phyloP scores from a whole-genome alignment of 495 filamentous ascomycete species.

The Staphylotrichum longicolle region DNA sequence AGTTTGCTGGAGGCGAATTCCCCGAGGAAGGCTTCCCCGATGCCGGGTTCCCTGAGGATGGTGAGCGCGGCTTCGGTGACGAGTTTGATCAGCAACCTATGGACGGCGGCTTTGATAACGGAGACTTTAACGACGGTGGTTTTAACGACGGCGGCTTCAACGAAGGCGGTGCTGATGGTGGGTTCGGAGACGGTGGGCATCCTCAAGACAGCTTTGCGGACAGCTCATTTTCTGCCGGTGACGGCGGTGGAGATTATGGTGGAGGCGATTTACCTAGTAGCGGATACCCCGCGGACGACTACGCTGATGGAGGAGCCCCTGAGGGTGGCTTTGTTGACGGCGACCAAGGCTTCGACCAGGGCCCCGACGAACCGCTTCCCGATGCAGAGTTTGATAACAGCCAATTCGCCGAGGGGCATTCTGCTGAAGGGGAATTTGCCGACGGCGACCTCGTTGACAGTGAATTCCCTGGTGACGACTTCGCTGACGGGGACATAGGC shows the following conservation, averaged over 20 bases:
- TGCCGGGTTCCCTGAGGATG: constrained; percentile 2
- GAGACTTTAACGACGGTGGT: not conserved
- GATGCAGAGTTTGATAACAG: not conserved
- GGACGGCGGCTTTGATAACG: not conserved
- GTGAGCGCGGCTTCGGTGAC: constrained; percentile 11
- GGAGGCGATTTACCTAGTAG: not conserved
- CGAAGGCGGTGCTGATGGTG: too few species aligned
- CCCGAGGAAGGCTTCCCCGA: not conserved
- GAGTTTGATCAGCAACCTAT: not conserved
- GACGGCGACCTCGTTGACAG: not conserved
- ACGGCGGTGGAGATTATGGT: not conserved
- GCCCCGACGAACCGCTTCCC: not conserved
- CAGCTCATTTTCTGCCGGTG: too few species aligned
- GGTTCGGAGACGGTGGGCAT: too few species aligned
- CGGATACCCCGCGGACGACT: not conserved
- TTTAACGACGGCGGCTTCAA: not conserved
- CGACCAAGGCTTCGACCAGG: too few species aligned
- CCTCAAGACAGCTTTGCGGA: too few species aligned
- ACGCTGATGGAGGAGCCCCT: too few species aligned
- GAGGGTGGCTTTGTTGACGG: not conserved
- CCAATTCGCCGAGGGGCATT: not conserved
- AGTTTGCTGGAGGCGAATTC: constrained; percentile 2
- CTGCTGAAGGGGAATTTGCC: not conserved
- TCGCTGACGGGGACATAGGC: constrained; percentile 3
- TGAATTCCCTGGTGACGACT: not conserved